Base-by-base conservation (phyloP, 176 grass and related monocot genomes). In the Carex pumila region DNA sequence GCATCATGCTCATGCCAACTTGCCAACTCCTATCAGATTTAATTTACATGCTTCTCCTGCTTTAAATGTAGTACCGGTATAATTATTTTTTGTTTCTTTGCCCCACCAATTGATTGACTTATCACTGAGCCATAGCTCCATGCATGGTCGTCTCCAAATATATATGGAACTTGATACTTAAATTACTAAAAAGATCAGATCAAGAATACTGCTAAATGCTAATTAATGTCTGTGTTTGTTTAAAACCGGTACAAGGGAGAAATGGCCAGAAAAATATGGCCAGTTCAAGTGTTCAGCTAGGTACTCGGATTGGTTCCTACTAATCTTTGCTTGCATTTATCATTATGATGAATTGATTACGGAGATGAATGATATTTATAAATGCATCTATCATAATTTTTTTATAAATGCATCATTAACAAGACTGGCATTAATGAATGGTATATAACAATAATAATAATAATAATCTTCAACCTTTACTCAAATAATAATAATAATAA, bases 1-100 rank as follows among this genome's bases (percentile, higher is more conserved):
- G 49, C 79, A 62, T 62, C 79, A 81, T 64, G 79, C 37, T 47
- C 32, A 17, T 81, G 59, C 55, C 79, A 76, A 55, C 22, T 76
- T 76, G 45, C 72, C 49, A 55, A 76, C 1, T 11, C 22, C 22
- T 31, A 76, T 76, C 71, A 76, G 11, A 76, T 55, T 76, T 30
- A 13, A 53, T 55, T 70, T 55, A 53, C 72, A 76, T 76, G 19
- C 41, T 17, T 75, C 14, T 47, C 53, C 73, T 56, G 13, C 73
- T 77, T 77, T 77, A 55, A 77, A 77, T 77, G 73, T 77, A 8
- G 25, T 56, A 30, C 12, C 13, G 21, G 25, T 50, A 32, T 56
- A 55, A 45, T 45, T 45, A 39, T 70, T 18, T 70, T 70, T 41
- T 32, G 13, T 77, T 55, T 77, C 19, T 77, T 77, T 77, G 47